These are phyloP conservation scores for Entrophospora sp. DNA, from an alignment of 192 early-diverging fungal species.

Conservation along the genomic window DNA sequence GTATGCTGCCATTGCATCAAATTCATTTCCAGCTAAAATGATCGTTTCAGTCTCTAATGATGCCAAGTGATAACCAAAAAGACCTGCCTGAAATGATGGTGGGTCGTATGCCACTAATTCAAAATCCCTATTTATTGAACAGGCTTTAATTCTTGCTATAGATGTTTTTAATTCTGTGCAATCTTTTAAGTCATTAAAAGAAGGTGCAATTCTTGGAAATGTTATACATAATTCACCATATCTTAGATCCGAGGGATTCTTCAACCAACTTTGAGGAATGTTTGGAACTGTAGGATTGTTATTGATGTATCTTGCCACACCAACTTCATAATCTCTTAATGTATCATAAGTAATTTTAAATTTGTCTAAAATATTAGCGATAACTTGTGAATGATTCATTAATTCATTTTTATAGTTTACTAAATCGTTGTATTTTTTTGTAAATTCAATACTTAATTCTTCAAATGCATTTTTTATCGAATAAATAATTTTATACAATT, in stretches of 20 bases:
- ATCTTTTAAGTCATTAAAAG: background rate
- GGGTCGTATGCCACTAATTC: constrained; percentile 48
- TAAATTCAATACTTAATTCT: constrained; percentile 26
- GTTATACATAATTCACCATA: constrained; percentile 26
- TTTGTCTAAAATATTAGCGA: constrained; percentile 26
- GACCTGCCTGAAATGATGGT: constrained; percentile 36
- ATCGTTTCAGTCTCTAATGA: constrained; percentile 31
- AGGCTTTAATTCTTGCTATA: constrained; percentile 44
- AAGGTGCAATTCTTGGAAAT: constrained; percentile 29
- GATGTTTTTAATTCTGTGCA: constrained; percentile 22
- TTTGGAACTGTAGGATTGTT: constrained; percentile 10
- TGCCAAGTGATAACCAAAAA: constrained; percentile 58
- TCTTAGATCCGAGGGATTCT: too few species aligned
- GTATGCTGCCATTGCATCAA: constrained; percentile 58
- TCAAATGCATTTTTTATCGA: constrained; percentile 24
- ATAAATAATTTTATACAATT: constrained; percentile 24
- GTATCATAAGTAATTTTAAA: constrained; percentile 18
- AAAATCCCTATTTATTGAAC: constrained; percentile 27
- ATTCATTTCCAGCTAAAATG: constrained; percentile 52
- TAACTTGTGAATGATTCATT: constrained; percentile 25
- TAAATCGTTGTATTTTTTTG: constrained; percentile 31
- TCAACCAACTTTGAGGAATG: constrained; percentile 15
- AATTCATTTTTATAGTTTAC: constrained; percentile 31
- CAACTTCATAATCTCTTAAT: constrained; percentile 32
- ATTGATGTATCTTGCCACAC: constrained; percentile 37